These are phyloP conservation scores for Spergularia azorica DNA, from an alignment of 179 eudicot genomes.

Conservation along the genomic window DNA sequence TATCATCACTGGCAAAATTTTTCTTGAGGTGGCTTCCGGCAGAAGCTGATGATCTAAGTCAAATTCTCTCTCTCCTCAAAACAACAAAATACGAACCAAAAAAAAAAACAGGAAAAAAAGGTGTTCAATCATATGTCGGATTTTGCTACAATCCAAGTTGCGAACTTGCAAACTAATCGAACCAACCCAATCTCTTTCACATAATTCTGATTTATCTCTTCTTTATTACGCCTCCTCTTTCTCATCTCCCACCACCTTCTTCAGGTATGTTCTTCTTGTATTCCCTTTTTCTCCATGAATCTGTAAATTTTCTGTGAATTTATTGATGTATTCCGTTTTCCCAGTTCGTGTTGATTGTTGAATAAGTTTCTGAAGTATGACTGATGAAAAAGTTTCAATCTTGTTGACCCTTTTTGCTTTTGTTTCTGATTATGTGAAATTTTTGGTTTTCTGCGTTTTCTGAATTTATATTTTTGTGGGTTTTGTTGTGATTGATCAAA, in stretches of 20 bases:
- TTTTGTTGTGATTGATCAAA: background rate
- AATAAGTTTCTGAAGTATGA: constrained; percentile 4
- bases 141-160: constrained; percentile 22
- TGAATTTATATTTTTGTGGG: background rate
- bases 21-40: no score
- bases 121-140: constrained; percentile 22
- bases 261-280: constrained; percentile 16
- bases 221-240: background rate
- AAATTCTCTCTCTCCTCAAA: background rate
- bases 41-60: no score
- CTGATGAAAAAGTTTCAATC: background rate
- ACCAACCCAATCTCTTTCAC: constrained; percentile 11
- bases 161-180: constrained; percentile 24
- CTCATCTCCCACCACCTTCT: background rate
- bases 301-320: background rate
- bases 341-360: constrained; percentile 9
- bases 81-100: background rate
- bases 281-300: background rate
- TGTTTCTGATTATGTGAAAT: background rate
- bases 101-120: background rate
- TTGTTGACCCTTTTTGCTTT: background rate
- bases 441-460: background rate
- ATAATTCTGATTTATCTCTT: background rate
- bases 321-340: background rate
- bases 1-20: no score